Base-by-base conservation (phyloP, 1,284 basidiomycete genomes). In the Tylopilus sp. region DNA sequence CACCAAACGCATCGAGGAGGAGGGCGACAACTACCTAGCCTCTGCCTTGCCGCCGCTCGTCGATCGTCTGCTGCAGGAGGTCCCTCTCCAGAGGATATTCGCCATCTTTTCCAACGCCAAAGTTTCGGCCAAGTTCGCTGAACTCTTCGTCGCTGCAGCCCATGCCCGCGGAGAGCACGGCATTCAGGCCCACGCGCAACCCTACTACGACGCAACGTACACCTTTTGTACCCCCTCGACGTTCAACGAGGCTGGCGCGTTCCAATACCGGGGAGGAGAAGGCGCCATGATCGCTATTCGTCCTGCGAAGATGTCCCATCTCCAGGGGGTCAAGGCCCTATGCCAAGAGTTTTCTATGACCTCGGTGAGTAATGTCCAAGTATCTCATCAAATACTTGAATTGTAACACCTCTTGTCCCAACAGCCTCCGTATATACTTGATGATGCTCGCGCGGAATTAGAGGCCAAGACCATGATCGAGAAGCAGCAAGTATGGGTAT, bases 121-220 rank as follows among this genome's bases (percentile, higher is more conserved):
- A 7, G 69, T 88, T 14, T 66, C 82, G 0, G 42, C 58, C 9
- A 57, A 60, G 2, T 87, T 90, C 60, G 73, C 76, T 4, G 48
- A 67, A 4, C 53, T 73, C 2, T 90, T 65, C 17, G 57, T 43
- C 80, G 84, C 19, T 70, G 71, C n/a, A 41, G 45, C 50, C 11
- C 50, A 48, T 59, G 17, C 53, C 63, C 14, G 80, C 81, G 2
- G 71, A 73, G 1, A 72, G 22, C 3, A 45, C 6, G 48, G 25
- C 25, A 56, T 67, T 2, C 33, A 81, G 29, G 50, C 54, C 0
- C 50, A 63, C 25, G 61, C 74, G 20, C 15, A 43, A 1, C 78
- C 80, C 0, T 90, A 86, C 61, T 90, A 90, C 57, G 76, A 78
- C 20, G 83, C 87, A 1, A 79, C 75, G 24, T 74, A 87, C 45